These are phyloP conservation scores for Cryptococcus depauperatus DNA, from an alignment of 1,284 basidiomycete genomes.

Conservation along the genomic window DNA sequence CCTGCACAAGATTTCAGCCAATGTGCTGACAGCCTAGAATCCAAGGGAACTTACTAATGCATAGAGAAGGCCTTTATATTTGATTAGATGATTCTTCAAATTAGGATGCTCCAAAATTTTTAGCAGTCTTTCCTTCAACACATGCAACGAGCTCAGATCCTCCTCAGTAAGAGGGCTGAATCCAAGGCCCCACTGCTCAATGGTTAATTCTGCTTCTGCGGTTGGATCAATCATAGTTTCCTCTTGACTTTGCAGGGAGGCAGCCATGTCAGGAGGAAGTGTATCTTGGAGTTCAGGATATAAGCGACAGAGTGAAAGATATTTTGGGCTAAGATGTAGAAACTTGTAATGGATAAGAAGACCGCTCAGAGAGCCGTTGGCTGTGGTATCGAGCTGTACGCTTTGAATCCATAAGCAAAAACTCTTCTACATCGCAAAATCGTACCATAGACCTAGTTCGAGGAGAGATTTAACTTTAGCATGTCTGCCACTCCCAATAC, in stretches of 20 bases:
- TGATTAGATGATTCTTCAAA: constrained; percentile 35
- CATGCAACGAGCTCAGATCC: constrained; percentile 31
- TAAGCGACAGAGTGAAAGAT: constrained; percentile 9
- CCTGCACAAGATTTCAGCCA: constrained; percentile 14
- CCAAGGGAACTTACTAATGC: constrained; percentile 19
- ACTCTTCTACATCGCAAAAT: background rate
- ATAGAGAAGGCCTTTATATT: constrained; percentile 23
- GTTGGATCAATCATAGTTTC: constrained; percentile 14
- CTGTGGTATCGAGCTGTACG: too few species aligned
- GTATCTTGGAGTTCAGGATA: constrained; percentile 3
- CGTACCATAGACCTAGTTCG: constrained; percentile 30
- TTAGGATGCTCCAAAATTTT: constrained; percentile 33
- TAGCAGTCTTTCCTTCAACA: constrained; percentile 32
- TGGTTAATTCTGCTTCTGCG: constrained; percentile 1
- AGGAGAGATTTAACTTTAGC: constrained; percentile 35
- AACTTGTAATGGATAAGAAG: constrained; percentile 34
- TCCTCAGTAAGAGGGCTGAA: constrained; percentile 28
- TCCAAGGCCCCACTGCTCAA: constrained; percentile 17
- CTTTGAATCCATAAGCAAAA: too few species aligned
- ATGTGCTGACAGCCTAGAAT: background rate
- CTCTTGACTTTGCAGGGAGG: constrained; percentile 4
- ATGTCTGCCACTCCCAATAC: constrained; percentile 28
- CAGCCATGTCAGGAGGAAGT: background rate
- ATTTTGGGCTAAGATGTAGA: constrained; percentile 31
- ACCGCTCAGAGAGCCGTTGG: too few species aligned